Conservation (phyloP, 2,329 filamentous ascomycete species). For the Didymella lethalis region DNA sequence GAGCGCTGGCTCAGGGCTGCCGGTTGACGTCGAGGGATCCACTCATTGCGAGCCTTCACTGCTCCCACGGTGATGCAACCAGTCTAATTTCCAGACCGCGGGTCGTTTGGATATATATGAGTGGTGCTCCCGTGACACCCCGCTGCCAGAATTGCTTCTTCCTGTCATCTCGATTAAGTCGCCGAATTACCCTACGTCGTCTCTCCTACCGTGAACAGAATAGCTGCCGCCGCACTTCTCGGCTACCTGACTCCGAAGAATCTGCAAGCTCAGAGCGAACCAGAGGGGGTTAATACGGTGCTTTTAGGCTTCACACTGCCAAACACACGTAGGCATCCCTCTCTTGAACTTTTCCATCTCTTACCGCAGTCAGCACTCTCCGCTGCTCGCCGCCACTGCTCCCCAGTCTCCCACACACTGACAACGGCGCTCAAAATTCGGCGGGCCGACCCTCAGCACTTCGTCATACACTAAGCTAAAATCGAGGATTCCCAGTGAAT, state of each 20-base stretch:
- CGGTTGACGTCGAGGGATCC: constrained; percentile 45
- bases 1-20: constrained; percentile 29
- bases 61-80: constrained; percentile 32
- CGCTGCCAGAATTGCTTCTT: constrained; percentile 22
- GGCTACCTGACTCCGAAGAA: constrained; percentile 37
- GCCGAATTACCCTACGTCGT: constrained; percentile 12
- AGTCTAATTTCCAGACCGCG: constrained; percentile 29
- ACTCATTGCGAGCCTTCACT: constrained; percentile 27
- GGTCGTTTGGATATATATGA: constrained; percentile 30
- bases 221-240: constrained; percentile 32
- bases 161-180: constrained; percentile 8
- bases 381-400: constrained; percentile 8
- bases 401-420: constrained; percentile 19
- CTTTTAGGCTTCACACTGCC: constrained; percentile 17
- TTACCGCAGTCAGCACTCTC: constrained; percentile 13
- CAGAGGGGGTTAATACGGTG: constrained; percentile 31
- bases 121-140: constrained; percentile 37
- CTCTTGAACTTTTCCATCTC: constrained; percentile 9
- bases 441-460: constrained; percentile 44
- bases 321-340: constrained; percentile 10
- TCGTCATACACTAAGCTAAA: constrained; percentile 43
- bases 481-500: constrained; percentile 36
- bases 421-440: constrained; percentile 33
- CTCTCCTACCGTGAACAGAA: constrained; percentile 31
- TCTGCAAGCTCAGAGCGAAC: constrained; percentile 32